These are phyloP conservation scores for Tympanopsis confertula DNA, from an alignment of 2,329 filamentous ascomycete species.

Conservation along the genomic window DNA sequence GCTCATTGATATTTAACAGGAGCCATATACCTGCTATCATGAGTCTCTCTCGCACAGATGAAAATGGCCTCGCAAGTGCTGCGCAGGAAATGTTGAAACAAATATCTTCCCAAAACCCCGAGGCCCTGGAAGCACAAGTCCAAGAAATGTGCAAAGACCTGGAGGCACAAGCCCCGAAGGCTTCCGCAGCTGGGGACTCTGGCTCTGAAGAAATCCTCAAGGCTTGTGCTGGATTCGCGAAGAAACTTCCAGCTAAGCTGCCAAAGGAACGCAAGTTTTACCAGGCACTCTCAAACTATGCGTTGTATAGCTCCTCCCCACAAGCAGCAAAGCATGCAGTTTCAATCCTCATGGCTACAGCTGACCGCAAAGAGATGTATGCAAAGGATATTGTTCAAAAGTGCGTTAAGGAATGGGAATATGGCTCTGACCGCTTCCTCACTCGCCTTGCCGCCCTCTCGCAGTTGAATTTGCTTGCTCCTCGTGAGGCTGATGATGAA, in stretches of 20 bases:
- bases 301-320: constrained; percentile 44
- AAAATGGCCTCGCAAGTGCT: constrained; percentile 40
- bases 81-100: constrained; percentile 55
- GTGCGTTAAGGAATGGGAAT: constrained; percentile 41
- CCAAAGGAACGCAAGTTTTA: constrained; percentile 48
- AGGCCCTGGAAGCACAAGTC: constrained; percentile 56
- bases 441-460: constrained; percentile 31
- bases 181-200: constrained; percentile 33
- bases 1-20: constrained; percentile 52
- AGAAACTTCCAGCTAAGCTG: constrained; percentile 46
- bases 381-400: constrained; percentile 48
- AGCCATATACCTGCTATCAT: constrained; percentile 59
- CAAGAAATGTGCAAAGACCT: constrained; percentile 53
- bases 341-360: constrained; percentile 45
- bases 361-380: constrained; percentile 52
- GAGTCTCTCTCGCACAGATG: constrained; percentile 46
- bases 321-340: constrained; percentile 53
- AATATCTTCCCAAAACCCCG: constrained; percentile 50
- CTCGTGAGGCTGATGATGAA: constrained; percentile 37
- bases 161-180: constrained; percentile 47
- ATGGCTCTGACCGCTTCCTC: constrained; percentile 40
- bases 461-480: constrained; percentile 42
- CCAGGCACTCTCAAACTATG: constrained; percentile 44
- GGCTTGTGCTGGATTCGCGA: constrained; percentile 52
- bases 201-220: constrained; percentile 50